A percentile compares a stretch with the other conserved stretches of the same genome.
Evolutionary conservation across 2,329 filamentous ascomycete genomes (phyloP).

Genomic region (Neofusicoccum kwambonambiense): DNA sequence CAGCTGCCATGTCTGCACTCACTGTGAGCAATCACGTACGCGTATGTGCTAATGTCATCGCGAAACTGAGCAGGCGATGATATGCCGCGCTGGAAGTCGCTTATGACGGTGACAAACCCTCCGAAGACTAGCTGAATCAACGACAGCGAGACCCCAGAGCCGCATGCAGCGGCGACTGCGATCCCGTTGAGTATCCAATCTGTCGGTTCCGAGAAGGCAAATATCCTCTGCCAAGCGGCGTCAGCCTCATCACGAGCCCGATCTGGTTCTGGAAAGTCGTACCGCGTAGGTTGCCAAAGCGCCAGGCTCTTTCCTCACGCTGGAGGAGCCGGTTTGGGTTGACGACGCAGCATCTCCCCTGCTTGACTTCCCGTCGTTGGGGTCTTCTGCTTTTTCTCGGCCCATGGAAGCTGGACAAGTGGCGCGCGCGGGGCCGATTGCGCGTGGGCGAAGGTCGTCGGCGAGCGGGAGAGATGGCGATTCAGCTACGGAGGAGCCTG

Average conservation of each 20-base stretch:
- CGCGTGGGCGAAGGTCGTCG: too few species aligned
- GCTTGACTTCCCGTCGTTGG: background rate
- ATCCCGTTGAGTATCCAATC: conserved; percentile 34
- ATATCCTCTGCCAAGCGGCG: conserved; percentile 29
- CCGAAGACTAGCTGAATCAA: conserved; percentile 56
- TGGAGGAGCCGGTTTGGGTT: too few species aligned
- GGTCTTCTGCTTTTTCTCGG: background rate
- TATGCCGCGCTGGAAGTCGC: conserved; percentile 38
- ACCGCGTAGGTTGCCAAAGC: background rate
- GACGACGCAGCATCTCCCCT: background rate
- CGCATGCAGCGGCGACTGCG: conserved; percentile 40
- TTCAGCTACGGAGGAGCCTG: too few species aligned
- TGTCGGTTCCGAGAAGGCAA: conserved; percentile 33
- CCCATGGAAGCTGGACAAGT: background rate
- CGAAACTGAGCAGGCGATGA: conserved; percentile 37
- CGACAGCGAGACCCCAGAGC: conserved; percentile 46
- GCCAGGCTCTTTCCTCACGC: background rate
- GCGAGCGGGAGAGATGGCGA: too few species aligned
- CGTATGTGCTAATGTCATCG: conserved; percentile 37
- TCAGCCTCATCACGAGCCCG: background rate
- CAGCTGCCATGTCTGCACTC: background rate
- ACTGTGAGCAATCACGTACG: conserved; percentile 23
- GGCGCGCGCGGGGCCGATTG: background rate
- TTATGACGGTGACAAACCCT: conserved; percentile 49
- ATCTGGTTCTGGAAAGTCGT: background rate